These are phyloP conservation scores for Erysimum cheiri DNA, from an alignment of 441 rosid species.

Conservation along the genomic window DNA sequence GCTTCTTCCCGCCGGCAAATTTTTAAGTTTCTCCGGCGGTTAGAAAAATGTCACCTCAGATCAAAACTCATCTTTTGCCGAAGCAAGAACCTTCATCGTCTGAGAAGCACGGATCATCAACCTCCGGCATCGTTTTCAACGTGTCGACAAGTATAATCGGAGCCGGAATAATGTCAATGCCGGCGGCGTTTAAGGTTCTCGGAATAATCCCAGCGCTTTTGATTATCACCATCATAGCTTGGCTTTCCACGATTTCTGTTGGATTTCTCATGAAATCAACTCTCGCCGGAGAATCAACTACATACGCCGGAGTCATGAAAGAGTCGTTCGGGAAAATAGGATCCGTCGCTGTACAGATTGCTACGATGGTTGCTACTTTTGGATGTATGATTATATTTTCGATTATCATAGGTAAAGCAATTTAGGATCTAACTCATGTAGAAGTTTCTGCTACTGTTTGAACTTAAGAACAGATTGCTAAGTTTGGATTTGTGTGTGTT, in stretches of 20 bases:
- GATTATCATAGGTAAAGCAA: conserved; percentile 65
- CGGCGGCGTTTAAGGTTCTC: conserved; percentile 80
- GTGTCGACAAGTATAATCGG: conserved; percentile 84
- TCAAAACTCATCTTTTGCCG: conserved; percentile 58
- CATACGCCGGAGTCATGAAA: conserved; percentile 80
- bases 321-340: conserved; percentile 74
- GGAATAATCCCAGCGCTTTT: conserved; percentile 78
- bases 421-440: not conserved
- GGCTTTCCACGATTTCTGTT: conserved; percentile 70
- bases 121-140: conserved; percentile 77
- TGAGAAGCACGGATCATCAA: conserved; percentile 52
- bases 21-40: conserved; percentile 32
- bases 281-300: conserved; percentile 57
- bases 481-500: conserved; percentile 12
- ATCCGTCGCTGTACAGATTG: conserved; percentile 61
- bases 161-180: conserved; percentile 94
- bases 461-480: conserved; percentile 8
- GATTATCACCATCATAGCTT: conserved; percentile 61
- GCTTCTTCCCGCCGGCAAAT: conserved; percentile 22
- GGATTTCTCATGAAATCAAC: conserved; percentile 75
- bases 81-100: conserved; percentile 29
- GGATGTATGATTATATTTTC: conserved; percentile 74
- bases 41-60: conserved; percentile 55
- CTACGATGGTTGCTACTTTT: conserved; percentile 69
- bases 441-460: not conserved